Conservation (phyloP, 2,329 filamentous ascomycete species). For the Dothiorella sarmentorum region DNA sequence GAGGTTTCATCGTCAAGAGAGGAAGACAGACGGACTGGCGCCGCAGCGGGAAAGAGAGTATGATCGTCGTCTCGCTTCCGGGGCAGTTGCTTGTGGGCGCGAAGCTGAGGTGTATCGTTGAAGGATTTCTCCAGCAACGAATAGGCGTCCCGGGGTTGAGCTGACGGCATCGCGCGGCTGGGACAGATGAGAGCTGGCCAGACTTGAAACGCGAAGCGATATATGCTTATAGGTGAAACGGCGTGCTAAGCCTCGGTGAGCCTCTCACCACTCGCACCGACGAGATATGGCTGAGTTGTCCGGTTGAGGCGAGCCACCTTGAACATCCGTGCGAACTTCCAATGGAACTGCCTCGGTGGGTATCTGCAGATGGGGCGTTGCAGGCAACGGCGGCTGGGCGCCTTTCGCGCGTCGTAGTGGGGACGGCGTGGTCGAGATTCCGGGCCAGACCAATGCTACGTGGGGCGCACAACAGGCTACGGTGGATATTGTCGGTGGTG, state of each 20-base stretch:
- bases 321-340: not conserved
- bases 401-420: not conserved
- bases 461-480: not conserved
- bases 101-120: slow-evolving; percentile 26
- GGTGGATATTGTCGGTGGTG: not conserved
- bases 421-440: not conserved
- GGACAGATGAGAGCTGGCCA: not conserved
- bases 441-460: not conserved
- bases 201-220: slow-evolving; percentile 7
- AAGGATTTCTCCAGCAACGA: slow-evolving; percentile 33
- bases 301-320: not conserved
- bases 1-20: slow-evolving; percentile 29
- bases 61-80: slow-evolving; percentile 29
- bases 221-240: slow-evolving; percentile 7
- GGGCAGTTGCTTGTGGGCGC: slow-evolving; percentile 28
- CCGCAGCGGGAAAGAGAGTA: slow-evolving; percentile 25
- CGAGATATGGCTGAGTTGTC: slow-evolving; percentile 10
- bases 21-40: slow-evolving; percentile 24
- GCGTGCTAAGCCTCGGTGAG: not conserved
- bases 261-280: slow-evolving; percentile 4
- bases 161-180: slow-evolving; percentile 13
- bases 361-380: slow-evolving; percentile 5
- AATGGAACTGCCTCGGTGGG: slow-evolving; percentile 5
- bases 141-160: slow-evolving; percentile 26
- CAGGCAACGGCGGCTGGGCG: slow-evolving; percentile 7